Evolutionary conservation across 2,329 filamentous ascomycete genomes (phyloP).

Genomic region (Ophiostoma piceae): DNA sequence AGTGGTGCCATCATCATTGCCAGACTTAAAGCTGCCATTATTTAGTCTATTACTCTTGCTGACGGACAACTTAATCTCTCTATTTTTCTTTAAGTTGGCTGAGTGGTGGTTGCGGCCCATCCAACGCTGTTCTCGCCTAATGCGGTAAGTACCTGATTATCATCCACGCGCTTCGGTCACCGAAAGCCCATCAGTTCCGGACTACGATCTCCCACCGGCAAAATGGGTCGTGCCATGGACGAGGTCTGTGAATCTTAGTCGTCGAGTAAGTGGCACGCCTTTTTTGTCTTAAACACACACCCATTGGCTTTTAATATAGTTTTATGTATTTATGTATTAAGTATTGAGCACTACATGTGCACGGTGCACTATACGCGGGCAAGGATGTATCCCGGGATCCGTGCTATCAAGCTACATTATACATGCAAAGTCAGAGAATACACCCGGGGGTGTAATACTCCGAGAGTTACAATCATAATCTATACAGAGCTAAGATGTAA

Average conservation of each 20-base stretch:
- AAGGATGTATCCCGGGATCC: background rate
- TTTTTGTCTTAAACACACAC: background rate
- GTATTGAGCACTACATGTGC: background rate
- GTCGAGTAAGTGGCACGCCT: background rate
- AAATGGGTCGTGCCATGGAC: slow-evolving; percentile 29
- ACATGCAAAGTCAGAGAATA: background rate
- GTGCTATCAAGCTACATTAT: background rate
- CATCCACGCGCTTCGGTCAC: slow-evolving; percentile 42
- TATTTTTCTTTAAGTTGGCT: background rate
- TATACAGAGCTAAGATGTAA: background rate
- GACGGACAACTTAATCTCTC: background rate
- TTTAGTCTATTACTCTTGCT: background rate
- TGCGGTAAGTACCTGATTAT: slow-evolving; percentile 38
- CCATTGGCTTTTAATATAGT: background rate
- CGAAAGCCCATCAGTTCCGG: slow-evolving; percentile 39
- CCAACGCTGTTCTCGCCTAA: slow-evolving; percentile 29
- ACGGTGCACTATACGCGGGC: background rate
- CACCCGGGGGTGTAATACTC: background rate
- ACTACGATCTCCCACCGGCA: slow-evolving; percentile 33
- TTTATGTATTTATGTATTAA: background rate
- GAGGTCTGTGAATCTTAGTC: slow-evolving; percentile 17
- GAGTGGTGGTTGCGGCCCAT: slow-evolving; percentile 21
- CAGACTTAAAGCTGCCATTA: background rate
- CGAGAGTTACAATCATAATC: background rate
- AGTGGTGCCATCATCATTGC: background rate